Evolutionary conservation across 2,329 filamentous ascomycete species (phyloP), one percentile per base, ranked within the genome.

Genomic region (Emergomyces orientalis): DNA sequence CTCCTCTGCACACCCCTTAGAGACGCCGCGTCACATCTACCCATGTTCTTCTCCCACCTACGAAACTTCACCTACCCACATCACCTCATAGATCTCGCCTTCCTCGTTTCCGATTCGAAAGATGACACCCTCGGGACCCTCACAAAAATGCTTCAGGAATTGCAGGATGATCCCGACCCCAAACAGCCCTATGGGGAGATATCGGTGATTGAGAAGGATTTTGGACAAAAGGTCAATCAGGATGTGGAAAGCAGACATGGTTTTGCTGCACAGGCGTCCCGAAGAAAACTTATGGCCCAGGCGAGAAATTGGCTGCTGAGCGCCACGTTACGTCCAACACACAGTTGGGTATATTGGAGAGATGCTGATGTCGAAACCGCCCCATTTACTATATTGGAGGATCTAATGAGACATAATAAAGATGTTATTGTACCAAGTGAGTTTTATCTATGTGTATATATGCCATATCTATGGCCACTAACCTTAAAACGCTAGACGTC

Each of bases 261-360:
- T 30, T 99, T 99, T 73, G 94, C 93, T 37, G 94, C 94, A 0
- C 94, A 99, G 77, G 94, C 94, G 30, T 89, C 88, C 68, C 84
- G 94, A 70, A 86, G 94, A 76, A 99, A 99, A 79, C 83, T 96
- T 71, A 99, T 99, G 94, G 94, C 94, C 0, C 91, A 97, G 78
- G 94, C 94, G 59, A 85, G 94, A 66, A 99, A 99, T 77, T 99
- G 94, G 94, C 81, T 99, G 60, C 79, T 99, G 63, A 97, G 91
- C 71, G 93, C 94, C 49, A 93, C 94, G 27, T 79, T 99, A 61
- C 86, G 94, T 52, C 94, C 94, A 1, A 95, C 94, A 60, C 94
- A 99, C 74, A 97, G 92, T 67, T 99, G 94, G 94, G 94, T 99
- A 11, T 99, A 99, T 74, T 99, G 94, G 94, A 87, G 94, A 76